Percentiles rank a stretch among this genome's conserved stretches.
These are phyloP conservation scores for Bruguiera sexangula DNA, from an alignment of 345 rosid genomes.

Conservation along the genomic window DNA sequence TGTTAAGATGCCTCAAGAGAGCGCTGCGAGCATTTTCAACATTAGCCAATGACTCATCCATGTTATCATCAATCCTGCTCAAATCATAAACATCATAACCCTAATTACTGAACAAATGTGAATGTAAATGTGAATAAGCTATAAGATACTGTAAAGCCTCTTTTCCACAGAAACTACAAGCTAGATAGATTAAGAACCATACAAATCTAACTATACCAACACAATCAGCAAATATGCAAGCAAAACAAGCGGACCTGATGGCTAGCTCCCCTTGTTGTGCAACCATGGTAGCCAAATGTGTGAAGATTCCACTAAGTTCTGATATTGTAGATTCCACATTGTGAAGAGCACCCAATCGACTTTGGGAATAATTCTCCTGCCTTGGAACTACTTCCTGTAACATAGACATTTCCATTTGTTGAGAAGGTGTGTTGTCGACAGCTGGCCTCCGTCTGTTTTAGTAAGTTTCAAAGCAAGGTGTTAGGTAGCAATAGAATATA, in stretches of 20 bases:
- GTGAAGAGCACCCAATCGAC: slow-evolving; percentile 72
- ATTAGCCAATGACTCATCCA: slow-evolving; percentile 82
- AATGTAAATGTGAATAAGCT: too few species aligned
- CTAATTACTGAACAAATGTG: neutral
- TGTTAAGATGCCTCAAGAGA: slow-evolving; percentile 66
- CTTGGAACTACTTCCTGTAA: slow-evolving; percentile 78
- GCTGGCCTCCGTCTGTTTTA: slow-evolving; percentile 73
- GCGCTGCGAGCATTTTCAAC: slow-evolving; percentile 81
- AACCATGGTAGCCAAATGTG: slow-evolving; percentile 89
- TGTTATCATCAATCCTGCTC: slow-evolving; percentile 86
- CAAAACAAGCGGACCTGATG: slow-evolving; percentile 48
- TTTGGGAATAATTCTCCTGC: slow-evolving; percentile 67
- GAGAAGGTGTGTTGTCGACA: slow-evolving; percentile 59
- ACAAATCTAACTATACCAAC: neutral
- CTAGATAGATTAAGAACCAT: neutral
- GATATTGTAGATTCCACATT: slow-evolving; percentile 85
- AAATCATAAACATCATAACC: neutral
- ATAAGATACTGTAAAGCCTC: too few species aligned
- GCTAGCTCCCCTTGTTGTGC: slow-evolving; percentile 89
- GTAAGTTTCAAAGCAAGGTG: slow-evolving; percentile 14
- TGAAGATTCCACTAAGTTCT: slow-evolving; percentile 86
- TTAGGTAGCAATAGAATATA: slow-evolving; percentile 12
- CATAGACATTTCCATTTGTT: slow-evolving; percentile 86
- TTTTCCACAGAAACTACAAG: slow-evolving; percentile 2
- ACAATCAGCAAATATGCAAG: slow-evolving; percentile 4